These are phyloP conservation scores for Sarcomyxa edulis DNA, from an alignment of 768 basidiomycete genomes.

Conservation along the genomic window DNA sequence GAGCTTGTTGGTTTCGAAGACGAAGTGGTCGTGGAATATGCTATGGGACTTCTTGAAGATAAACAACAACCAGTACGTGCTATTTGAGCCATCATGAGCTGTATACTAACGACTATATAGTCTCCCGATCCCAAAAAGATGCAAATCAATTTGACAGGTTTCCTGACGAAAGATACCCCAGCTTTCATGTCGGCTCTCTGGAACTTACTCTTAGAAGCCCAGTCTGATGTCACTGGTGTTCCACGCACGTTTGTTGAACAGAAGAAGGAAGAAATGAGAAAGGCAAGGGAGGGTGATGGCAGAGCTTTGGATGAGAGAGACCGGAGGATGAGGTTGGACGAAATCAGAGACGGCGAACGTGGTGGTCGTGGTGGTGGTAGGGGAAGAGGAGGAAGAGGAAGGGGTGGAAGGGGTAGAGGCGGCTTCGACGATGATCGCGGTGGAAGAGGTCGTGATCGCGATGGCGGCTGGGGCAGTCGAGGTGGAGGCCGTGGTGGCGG, in stretches of 20 bases:
- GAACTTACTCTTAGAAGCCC: slow-evolving; percentile 91
- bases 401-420: slow-evolving; percentile 40
- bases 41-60: slow-evolving; percentile 91
- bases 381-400: slow-evolving; percentile 53
- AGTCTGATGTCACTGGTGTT: slow-evolving; percentile 82
- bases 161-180: slow-evolving; percentile 82
- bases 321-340: slow-evolving; percentile 61
- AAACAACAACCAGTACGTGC: slow-evolving; percentile 67
- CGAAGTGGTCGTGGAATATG: slow-evolving; percentile 95
- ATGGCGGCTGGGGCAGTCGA: slow-evolving; percentile 66
- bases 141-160: slow-evolving; percentile 92
- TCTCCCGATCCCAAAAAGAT: slow-evolving; percentile 91
- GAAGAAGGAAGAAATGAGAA: slow-evolving; percentile 89
- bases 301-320: slow-evolving; percentile 68
- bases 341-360: slow-evolving; percentile 60
- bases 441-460: slow-evolving; percentile 38
- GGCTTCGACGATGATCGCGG: slow-evolving; percentile 39
- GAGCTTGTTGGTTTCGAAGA: slow-evolving; percentile 93
- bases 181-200: slow-evolving; percentile 87
- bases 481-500: slow-evolving; percentile 46
- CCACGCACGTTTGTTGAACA: slow-evolving; percentile 87
- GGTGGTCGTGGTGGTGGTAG: slow-evolving; percentile 39
- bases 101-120: slow-evolving; percentile 29
- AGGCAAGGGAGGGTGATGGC: slow-evolving; percentile 55
- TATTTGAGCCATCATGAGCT: not conserved